phyloP scores from a whole-genome alignment of 2,329 filamentous ascomycete species.

The Nothomitra cinnamomea region DNA sequence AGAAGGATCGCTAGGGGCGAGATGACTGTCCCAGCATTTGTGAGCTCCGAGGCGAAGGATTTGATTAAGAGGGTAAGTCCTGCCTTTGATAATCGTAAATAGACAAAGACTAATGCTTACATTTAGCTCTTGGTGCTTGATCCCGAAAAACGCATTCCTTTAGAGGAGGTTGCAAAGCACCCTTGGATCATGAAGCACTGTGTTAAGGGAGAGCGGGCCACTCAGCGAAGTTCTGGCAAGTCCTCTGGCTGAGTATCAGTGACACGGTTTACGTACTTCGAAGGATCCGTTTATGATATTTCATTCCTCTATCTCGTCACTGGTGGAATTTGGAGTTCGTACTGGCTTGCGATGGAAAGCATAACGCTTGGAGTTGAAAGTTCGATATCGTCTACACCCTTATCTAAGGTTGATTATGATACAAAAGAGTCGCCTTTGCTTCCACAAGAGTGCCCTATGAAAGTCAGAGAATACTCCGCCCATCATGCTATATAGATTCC shows the following conservation, averaged over 20 bases:
- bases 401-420: not conserved
- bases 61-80: conserved; percentile 64
- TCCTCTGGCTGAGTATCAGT: not conserved
- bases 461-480: not conserved
- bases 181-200: conserved; percentile 98
- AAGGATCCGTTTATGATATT: not conserved
- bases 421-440: no score
- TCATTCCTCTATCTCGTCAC: not conserved
- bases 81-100: not conserved
- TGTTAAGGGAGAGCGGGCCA: conserved; percentile 33
- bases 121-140: conserved; percentile 69
- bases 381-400: not conserved
- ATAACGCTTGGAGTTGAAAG: conserved; percentile 1
- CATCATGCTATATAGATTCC: not conserved
- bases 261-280: not conserved
- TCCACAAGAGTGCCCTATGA: not conserved
- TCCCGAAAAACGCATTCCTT: conserved; percentile 78
- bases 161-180: conserved; percentile 77
- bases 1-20: conserved; percentile 74
- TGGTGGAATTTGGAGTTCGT: not conserved
- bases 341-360: not conserved
- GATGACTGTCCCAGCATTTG: conserved; percentile 81
- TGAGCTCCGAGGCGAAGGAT: conserved; percentile 79
- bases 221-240: conserved; percentile 23
- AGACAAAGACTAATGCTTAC: not conserved